These are phyloP conservation scores for Fusarium keratoplasticum DNA, from an alignment of 2,329 filamentous ascomycete species.

Conservation along the genomic window DNA sequence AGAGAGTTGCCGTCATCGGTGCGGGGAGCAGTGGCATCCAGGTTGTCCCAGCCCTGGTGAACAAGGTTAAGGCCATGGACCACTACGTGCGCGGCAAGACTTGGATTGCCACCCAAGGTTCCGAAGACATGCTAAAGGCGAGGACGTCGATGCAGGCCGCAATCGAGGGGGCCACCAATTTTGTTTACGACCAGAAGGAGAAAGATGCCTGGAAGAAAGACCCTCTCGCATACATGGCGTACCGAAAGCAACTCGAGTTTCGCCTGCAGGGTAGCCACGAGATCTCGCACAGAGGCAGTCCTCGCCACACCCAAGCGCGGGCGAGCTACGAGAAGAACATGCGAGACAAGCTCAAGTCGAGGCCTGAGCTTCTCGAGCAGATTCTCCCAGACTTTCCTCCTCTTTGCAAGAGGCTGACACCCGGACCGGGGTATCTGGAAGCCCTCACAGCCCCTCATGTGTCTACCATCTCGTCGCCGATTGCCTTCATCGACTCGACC, in stretches of 20 bases:
- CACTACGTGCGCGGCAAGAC: slow-evolving; percentile 20
- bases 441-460: not conserved
- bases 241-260: slow-evolving; percentile 10
- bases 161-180: not conserved
- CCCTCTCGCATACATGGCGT: not conserved
- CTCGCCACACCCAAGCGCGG: not conserved
- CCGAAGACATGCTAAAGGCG: not conserved
- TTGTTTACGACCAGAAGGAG: slow-evolving; percentile 1
- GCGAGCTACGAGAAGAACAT: not conserved
- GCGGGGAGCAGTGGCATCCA: slow-evolving; percentile 21
- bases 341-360: not conserved
- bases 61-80: slow-evolving; percentile 13
- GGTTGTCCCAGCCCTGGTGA: slow-evolving; percentile 12
- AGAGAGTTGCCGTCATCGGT: slow-evolving; percentile 19
- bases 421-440: slow-evolving; percentile 15
- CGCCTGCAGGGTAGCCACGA: not conserved
- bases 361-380: not conserved
- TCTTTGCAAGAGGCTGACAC: slow-evolving; percentile 4
- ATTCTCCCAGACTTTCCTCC: slow-evolving; percentile 4
- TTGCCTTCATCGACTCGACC: not conserved
- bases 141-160: not conserved
- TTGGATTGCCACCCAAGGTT: slow-evolving; percentile 13
- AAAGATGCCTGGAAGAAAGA: slow-evolving; percentile 5
- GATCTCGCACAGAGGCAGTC: not conserved
- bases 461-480: not conserved